These are phyloP conservation scores for Aureobasidium sp. DNA, from an alignment of 2,329 filamentous ascomycete genomes.

Conservation along the genomic window DNA sequence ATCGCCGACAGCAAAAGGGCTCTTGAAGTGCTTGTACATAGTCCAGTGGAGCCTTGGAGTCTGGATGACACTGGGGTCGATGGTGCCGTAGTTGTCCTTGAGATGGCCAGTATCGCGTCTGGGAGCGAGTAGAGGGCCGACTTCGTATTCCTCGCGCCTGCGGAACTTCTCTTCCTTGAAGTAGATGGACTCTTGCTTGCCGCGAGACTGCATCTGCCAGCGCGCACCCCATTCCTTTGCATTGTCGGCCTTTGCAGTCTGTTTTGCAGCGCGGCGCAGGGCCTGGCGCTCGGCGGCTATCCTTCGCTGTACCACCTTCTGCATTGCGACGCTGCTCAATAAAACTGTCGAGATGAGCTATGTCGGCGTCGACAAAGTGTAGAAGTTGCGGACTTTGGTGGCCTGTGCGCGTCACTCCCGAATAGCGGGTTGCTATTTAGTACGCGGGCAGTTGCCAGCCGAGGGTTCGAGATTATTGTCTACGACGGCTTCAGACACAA, in stretches of 20 bases:
- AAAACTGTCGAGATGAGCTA: not conserved
- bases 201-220: conserved; percentile 15
- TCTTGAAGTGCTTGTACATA: conserved; percentile 21
- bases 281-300: conserved; percentile 59
- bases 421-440: not conserved
- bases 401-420: not conserved
- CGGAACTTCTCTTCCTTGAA: conserved; percentile 40
- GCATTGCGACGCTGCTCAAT: conserved; percentile 41
- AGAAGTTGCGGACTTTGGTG: not conserved
- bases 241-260: conserved; percentile 14
- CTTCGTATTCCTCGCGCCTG: conserved; percentile 66
- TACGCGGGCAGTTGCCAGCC: not conserved
- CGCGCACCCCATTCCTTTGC: conserved; percentile 25
- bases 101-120: conserved; percentile 59
- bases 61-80: conserved; percentile 26
- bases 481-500: not conserved
- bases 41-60: conserved; percentile 31
- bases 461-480: conserved; percentile 2
- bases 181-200: conserved; percentile 19
- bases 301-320: conserved; percentile 61
- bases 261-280: conserved; percentile 26
- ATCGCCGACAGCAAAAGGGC: conserved; percentile 49
- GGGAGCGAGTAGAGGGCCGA: conserved; percentile 65
- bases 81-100: conserved; percentile 51
- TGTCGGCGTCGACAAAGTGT: not conserved